phyloP scores from a whole-genome alignment of 768 basidiomycete species.

The Trametes cingulata region DNA sequence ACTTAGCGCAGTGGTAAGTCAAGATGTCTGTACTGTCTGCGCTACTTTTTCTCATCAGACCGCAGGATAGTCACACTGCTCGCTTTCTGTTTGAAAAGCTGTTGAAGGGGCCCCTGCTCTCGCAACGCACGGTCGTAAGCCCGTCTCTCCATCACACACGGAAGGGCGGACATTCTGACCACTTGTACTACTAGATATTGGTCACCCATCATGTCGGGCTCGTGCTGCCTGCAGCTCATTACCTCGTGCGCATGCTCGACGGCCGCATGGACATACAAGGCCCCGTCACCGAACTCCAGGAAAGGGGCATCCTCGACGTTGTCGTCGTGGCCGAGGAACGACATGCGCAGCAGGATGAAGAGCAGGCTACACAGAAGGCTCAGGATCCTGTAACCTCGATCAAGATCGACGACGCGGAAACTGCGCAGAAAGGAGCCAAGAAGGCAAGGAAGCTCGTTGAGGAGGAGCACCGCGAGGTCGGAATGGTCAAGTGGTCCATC shows the following conservation, averaged over 20 bases:
- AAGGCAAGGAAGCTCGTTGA: conserved; percentile 75
- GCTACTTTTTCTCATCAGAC: background rate
- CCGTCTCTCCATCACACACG: background rate
- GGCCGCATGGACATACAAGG: conserved; percentile 81
- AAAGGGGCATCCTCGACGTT: conserved; percentile 59
- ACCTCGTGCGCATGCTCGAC: conserved; percentile 78
- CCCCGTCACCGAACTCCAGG: conserved; percentile 60
- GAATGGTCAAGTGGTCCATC: conserved; percentile 77
- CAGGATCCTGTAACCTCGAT: conserved; percentile 22
- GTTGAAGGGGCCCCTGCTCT: conserved; percentile 64
- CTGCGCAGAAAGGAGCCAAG: conserved; percentile 42
- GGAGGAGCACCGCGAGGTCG: conserved; percentile 79
- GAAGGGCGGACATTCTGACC: too few species aligned
- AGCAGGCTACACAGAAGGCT: conserved; percentile 28
- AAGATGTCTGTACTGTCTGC: background rate
- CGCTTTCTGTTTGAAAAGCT: conserved; percentile 64
- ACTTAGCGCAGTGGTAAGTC: conserved; percentile 74
- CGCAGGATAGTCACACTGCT: conserved; percentile 68
- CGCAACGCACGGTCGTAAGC: conserved; percentile 65
- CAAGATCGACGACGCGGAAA: conserved; percentile 31
- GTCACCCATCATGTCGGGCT: conserved; percentile 88
- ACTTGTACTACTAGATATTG: conserved; percentile 46
- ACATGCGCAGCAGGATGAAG: conserved; percentile 45
- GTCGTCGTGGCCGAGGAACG: conserved; percentile 57
- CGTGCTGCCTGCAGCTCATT: conserved; percentile 70